Base-by-base conservation (phyloP, 169 alveolate species). In the Cryptosporidium baileyi region DNA sequence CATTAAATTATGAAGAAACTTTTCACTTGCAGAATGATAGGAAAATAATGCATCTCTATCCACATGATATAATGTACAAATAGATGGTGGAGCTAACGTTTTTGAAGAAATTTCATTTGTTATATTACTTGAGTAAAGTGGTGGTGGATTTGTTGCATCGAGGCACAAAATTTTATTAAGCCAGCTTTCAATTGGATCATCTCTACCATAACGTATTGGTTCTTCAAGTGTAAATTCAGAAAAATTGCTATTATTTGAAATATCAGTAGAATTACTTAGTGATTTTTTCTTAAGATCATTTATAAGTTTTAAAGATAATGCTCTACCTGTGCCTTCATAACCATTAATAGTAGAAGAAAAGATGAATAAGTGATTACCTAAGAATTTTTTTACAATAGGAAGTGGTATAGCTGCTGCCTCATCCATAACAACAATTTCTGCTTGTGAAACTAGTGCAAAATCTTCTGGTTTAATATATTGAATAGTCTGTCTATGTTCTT, bases 341-440 rank as follows among this genome's bases (percentile, higher is more conserved):
- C 99, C 99, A 80, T 98, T 98, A 22, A 98, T 95, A 0, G 99
- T 98, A 40, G 99, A 96, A 1, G 99, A 96, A 81, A 98, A 88
- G 49, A 98, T 95, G 19, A 97, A 96, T 60, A 97, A 88, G 85
- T 97, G 97, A 49, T 96, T 81, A 65, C 95, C 93, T 43, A 97
- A 81, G 63, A 97, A 95, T 60, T 93, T 67, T 89, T 95, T 97
- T 17, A 98, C 98, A n/a, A 96, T 88, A 43, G 98, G 98, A 22
- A 98, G 91, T 36, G 99, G 99, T 24, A 99, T 98, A 51, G 99
- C 99, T n/a, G 99, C 99, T 1, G 99, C 99, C 91, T 99, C 99
- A 88, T 99, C 99, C 67, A 98, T 96, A 30, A 98, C 97, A 81
- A 99, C 95, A 43, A 99, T 91, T 81, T 91, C 92, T n/a, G 91